Base-by-base conservation (phyloP, 352 stramenopile species). In the Pythium myriotylum region DNA sequence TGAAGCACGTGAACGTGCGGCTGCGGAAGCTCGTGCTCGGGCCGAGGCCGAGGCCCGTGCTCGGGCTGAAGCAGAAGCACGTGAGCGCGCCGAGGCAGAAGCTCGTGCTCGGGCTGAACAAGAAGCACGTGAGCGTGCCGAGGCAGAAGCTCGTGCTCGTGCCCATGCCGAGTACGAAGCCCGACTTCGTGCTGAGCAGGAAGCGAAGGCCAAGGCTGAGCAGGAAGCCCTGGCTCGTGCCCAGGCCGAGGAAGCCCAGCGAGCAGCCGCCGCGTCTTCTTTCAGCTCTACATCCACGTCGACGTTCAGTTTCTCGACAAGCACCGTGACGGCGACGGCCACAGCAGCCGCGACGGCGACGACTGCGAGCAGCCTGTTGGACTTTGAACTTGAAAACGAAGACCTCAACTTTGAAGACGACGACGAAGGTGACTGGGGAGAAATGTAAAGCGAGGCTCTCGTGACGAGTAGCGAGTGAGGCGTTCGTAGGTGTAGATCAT, bases 401-500 rank as follows among this genome's bases (percentile, higher is more conserved):
- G 81, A 90, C 47, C 74, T 91, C 40, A 69, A 88, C 40, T 91
- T 91, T 59, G 81, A 91, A 43, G 84, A 92, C 49, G 82, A 93
- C 33, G 84, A 93, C 53, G 84, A 93, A 45, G 80, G 79, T 33
- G 84, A 93, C 60, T 93, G 84, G 84, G 84, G 84, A 22, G 84
- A 93, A 57, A 93, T 93, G 84, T 93, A 84, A 50, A 40, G 14
- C 20, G 13, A 43, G 37, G 17, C 37, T 4, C 13, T 43, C 5
- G 37, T 6, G 37, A 16, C 29, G n/a, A n/a, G n/a, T n/a, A n/a
- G n/a, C 29, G 29, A 35, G 29, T n/a, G n/a, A n/a, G n/a, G n/a
- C 29, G 29, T 35, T 10, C 5, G 29, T 35, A 5, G 29, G 29
- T 35, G 29, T 35, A 10, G 29, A 35, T 35, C 29, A 35, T 35